These are phyloP conservation scores for Solanum appendiculatum DNA, from an alignment of 257 asterid genomes.

Conservation along the genomic window DNA sequence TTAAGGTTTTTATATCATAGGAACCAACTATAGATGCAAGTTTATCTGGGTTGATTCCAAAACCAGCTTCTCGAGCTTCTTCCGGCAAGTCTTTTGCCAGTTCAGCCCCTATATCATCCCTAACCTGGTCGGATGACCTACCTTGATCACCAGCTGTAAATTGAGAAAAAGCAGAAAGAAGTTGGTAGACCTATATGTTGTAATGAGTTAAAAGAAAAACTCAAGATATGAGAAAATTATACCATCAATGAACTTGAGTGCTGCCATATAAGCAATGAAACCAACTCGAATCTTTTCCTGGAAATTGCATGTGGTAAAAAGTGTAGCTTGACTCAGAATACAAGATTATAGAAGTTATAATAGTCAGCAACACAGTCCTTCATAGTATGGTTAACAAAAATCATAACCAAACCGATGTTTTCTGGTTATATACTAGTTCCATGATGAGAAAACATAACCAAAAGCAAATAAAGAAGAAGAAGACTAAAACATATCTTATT, in stretches of 20 bases:
- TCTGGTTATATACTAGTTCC: neutral
- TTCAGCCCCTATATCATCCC: conserved; percentile 30
- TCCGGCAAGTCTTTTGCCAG: conserved; percentile 49
- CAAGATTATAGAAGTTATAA: neutral
- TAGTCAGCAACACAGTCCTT: neutral
- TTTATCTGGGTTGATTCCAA: conserved; percentile 68
- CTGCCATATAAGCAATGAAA: conserved; percentile 67
- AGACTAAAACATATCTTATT: neutral
- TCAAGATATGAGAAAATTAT: conserved; percentile 11
- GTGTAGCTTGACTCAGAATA: neutral
- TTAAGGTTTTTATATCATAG: conserved; percentile 65
- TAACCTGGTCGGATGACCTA: conserved; percentile 7
- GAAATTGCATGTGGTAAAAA: conserved; percentile 3
- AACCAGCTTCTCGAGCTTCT: conserved; percentile 73
- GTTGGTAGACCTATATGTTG: neutral
- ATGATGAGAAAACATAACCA: neutral
- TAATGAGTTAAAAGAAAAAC: neutral
- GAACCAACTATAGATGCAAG: conserved; percentile 76
- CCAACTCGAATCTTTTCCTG: conserved; percentile 77
- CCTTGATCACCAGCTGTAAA: conserved; percentile 31
- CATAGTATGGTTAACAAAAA: neutral
- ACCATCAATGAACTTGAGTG: conserved; percentile 83
- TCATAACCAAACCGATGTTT: neutral
- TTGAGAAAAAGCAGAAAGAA: conserved; percentile 2
- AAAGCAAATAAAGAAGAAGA: neutral